phyloP scores from a whole-genome alignment of 2,329 filamentous ascomycete genomes.

The Stemphylium lycopersici region DNA sequence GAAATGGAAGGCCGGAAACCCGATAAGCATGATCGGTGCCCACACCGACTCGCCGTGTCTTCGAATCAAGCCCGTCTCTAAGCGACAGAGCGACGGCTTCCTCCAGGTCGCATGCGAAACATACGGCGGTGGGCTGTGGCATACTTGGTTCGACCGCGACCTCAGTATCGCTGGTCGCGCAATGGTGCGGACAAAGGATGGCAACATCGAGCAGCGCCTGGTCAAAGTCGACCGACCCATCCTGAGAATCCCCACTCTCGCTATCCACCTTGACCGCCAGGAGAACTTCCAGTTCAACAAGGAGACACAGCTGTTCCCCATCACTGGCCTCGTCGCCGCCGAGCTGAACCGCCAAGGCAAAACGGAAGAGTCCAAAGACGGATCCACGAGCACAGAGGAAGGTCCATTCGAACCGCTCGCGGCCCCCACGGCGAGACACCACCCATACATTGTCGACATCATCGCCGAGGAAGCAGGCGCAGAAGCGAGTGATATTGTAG shows the following conservation, averaged over 20 bases:
- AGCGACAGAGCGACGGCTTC: slow-evolving; percentile 84
- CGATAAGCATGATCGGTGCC: slow-evolving; percentile 89
- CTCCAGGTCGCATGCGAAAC: slow-evolving; percentile 95
- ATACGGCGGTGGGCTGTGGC: slow-evolving; percentile 96
- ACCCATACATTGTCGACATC: slow-evolving; percentile 83
- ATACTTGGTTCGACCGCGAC: slow-evolving; percentile 97
- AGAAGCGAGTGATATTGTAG: slow-evolving; percentile 73
- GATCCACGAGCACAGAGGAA: slow-evolving; percentile 46
- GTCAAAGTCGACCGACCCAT: slow-evolving; percentile 91
- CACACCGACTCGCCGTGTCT: slow-evolving; percentile 95
- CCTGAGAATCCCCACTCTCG: slow-evolving; percentile 88
- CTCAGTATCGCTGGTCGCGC: slow-evolving; percentile 87
- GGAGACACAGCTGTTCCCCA: slow-evolving; percentile 93
- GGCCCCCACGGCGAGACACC: slow-evolving; percentile 80
- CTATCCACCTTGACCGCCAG: slow-evolving; percentile 89
- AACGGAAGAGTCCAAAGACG: slow-evolving; percentile 56
- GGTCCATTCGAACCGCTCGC: slow-evolving; percentile 74
- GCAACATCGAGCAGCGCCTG: slow-evolving; percentile 79
- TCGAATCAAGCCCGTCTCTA: slow-evolving; percentile 91
- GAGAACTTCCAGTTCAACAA: slow-evolving; percentile 93
- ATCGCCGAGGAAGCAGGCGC: slow-evolving; percentile 81
- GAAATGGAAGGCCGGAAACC: slow-evolving; percentile 90
- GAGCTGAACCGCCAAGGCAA: slow-evolving; percentile 81
- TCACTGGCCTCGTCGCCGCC: slow-evolving; percentile 82
- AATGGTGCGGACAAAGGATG: slow-evolving; percentile 76